Conservation (phyloP, 2,329 filamentous ascomycete genomes). For the Xylaria arbuscula region DNA sequence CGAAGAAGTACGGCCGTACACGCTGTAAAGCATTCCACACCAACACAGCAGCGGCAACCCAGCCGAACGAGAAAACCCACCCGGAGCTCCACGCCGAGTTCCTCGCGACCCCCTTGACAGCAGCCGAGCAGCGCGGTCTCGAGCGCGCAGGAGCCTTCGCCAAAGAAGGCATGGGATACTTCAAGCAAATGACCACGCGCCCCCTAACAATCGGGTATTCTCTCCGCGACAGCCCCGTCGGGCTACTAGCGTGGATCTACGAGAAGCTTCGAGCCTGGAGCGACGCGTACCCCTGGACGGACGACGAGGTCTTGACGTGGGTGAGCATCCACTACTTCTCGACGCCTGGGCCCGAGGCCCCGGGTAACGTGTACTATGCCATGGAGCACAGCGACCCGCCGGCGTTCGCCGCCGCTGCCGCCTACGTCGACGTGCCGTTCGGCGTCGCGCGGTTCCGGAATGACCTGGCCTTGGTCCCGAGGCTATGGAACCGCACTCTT, state of each 20-base stretch:
- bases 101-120: constrained; percentile 11
- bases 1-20: constrained; percentile 20
- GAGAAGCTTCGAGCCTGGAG: constrained; percentile 27
- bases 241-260: constrained; percentile 28
- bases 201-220: constrained; percentile 23
- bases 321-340: constrained; percentile 18
- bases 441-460: constrained; percentile 27
- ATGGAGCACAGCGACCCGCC: constrained; percentile 22
- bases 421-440: constrained; percentile 19
- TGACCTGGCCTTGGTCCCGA: constrained; percentile 10
- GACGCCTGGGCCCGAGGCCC: constrained; percentile 11
- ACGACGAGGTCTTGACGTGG: constrained; percentile 30
- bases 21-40: constrained; percentile 25
- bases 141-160: constrained; percentile 4
- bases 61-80: not conserved
- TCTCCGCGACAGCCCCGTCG: constrained; percentile 25
- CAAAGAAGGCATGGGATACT: constrained; percentile 25
- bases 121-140: not conserved
- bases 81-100: constrained; percentile 19
- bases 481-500: constrained; percentile 25
- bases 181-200: constrained; percentile 2
- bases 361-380: constrained; percentile 23
- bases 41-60: not conserved
- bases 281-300: constrained; percentile 27
- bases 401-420: constrained; percentile 7